These are phyloP conservation scores for Tinospora cordifolia DNA, from an alignment of 164 flowering plant genomes.

Conservation along the genomic window DNA sequence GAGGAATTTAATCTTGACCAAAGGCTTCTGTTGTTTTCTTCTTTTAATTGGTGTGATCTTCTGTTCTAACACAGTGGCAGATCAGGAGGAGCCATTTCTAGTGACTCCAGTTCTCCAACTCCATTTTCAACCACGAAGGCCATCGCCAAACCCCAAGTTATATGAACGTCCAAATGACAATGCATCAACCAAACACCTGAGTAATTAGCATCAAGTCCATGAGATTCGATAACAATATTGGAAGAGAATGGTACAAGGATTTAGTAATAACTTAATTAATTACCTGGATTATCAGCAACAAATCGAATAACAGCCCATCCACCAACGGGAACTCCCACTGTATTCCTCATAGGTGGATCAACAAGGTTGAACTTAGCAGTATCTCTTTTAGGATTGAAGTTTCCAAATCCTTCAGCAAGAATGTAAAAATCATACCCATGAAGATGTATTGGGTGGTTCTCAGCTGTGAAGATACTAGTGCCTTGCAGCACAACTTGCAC, in stretches of 20 bases:
- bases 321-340: slow-evolving; percentile 58
- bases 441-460: slow-evolving; percentile 22
- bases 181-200: slow-evolving; percentile 77
- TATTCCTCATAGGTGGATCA: slow-evolving; percentile 73
- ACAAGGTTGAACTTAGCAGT: slow-evolving; percentile 58
- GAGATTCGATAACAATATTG: not conserved
- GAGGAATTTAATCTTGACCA: not conserved
- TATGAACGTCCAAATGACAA: slow-evolving; percentile 69
- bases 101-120: slow-evolving; percentile 37
- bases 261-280: not conserved
- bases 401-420: slow-evolving; percentile 69
- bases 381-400: slow-evolving; percentile 51
- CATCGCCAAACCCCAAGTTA: slow-evolving; percentile 64
- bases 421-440: slow-evolving; percentile 84
- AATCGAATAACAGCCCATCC: slow-evolving; percentile 85
- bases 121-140: slow-evolving; percentile 64
- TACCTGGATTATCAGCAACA: slow-evolving; percentile 86
- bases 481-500: slow-evolving; percentile 73
- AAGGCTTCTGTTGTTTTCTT: not conserved
- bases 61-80: slow-evolving; percentile 50
- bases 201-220: not conserved
- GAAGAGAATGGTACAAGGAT: not conserved
- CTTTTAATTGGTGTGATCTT: not conserved
- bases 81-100: slow-evolving; percentile 60
- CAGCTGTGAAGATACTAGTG: slow-evolving; percentile 53